Percentiles rank a stretch among this genome's conserved stretches.
These are phyloP conservation scores for Fonsecaea pedrosoi DNA, from an alignment of 2,329 filamentous ascomycete genomes.

Conservation along the genomic window DNA sequence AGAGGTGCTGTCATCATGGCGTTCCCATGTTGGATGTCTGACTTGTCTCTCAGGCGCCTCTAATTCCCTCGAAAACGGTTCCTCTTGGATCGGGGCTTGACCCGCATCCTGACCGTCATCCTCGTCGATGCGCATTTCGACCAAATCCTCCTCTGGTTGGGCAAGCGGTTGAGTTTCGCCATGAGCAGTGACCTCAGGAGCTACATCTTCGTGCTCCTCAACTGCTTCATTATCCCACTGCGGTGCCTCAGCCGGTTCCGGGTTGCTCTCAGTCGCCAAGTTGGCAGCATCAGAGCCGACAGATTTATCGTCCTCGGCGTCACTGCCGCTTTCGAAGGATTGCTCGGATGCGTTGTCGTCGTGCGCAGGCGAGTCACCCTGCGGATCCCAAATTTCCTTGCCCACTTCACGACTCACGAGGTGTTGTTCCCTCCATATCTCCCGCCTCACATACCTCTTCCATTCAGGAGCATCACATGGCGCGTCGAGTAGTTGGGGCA, in stretches of 20 bases:
- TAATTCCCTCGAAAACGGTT: not conserved
- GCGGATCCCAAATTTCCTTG: not conserved
- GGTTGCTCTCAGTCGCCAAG: not conserved
- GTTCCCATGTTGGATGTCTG: slow-evolving; percentile 37
- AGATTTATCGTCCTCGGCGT: slow-evolving; percentile 20
- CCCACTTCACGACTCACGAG: slow-evolving; percentile 30
- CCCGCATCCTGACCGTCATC: not conserved
- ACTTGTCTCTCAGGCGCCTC: slow-evolving; percentile 24
- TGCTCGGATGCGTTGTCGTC: slow-evolving; percentile 29
- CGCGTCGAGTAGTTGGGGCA: slow-evolving; percentile 39
- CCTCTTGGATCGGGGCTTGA: not conserved
- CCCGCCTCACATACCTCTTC: slow-evolving; percentile 28
- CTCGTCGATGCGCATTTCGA: not conserved
- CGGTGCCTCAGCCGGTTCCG: not conserved
- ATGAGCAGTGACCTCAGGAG: not conserved
- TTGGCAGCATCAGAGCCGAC: slow-evolving; percentile 13
- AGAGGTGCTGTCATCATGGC: slow-evolving; percentile 29
- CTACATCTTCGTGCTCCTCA: not conserved
- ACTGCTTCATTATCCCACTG: not conserved
- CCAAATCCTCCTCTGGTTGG: not conserved
- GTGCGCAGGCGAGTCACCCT: not conserved
- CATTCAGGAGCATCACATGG: slow-evolving; percentile 33
- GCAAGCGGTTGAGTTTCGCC: not conserved
- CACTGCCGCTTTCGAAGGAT: slow-evolving; percentile 23
- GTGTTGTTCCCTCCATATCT: slow-evolving; percentile 35